These are phyloP conservation scores for Coemansia sp. DNA, from an alignment of 192 early-diverging fungal species.

Conservation along the genomic window DNA sequence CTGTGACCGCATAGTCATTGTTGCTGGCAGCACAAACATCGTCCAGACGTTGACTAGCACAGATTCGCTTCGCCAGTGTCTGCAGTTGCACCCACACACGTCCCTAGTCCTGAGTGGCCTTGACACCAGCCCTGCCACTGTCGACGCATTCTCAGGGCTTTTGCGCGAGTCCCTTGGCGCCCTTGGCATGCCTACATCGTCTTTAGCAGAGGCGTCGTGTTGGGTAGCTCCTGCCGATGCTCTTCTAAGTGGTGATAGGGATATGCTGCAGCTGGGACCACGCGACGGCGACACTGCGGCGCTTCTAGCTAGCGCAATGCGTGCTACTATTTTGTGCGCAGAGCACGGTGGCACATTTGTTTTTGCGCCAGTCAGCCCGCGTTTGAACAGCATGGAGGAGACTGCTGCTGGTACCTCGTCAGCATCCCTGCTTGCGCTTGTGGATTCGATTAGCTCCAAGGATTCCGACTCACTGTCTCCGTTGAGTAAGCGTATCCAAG, in stretches of 20 bases:
- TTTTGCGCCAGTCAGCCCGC: not conserved
- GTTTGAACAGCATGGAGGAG: not conserved
- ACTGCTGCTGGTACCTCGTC: not conserved
- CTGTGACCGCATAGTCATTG: conserved; percentile 33
- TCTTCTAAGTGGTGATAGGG: not conserved
- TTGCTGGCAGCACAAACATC: conserved; percentile 20
- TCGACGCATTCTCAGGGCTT: conserved; percentile 17
- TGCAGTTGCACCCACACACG: conserved; percentile 27
- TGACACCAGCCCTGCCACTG: conserved; percentile 9
- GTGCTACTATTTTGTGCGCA: conserved; percentile 19
- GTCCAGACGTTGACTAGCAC: conserved; percentile 18
- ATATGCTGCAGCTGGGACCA: not conserved
- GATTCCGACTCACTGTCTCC: conserved; percentile 11
- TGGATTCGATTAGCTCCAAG: not conserved
- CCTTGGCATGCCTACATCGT: not conserved
- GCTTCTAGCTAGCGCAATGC: conserved; percentile 17
- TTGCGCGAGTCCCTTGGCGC: conserved; percentile 25
- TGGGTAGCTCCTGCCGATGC: not conserved
- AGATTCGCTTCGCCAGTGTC: conserved; percentile 9
- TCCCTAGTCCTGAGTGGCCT: conserved; percentile 19
- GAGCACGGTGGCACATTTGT: conserved; percentile 17
- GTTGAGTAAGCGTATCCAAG: conserved; percentile 36
- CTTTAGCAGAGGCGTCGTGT: not conserved
- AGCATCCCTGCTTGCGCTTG: conserved; percentile 5
- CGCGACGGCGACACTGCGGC: not conserved